phyloP scores from a whole-genome alignment of 768 basidiomycete genomes.

The Tylopilus plumbeoviolaceoides region DNA sequence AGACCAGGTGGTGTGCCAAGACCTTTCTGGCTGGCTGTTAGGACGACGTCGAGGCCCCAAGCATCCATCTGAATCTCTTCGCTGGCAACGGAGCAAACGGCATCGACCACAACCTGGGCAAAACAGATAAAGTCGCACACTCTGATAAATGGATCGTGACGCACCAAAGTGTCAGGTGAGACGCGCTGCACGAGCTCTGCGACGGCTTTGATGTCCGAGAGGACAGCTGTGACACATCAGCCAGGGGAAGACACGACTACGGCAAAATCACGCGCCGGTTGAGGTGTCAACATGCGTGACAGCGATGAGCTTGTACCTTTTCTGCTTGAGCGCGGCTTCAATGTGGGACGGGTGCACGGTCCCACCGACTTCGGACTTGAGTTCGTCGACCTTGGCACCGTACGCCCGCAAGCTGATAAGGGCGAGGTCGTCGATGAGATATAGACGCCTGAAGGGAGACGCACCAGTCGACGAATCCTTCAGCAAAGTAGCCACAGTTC shows the following conservation, averaged over 20 bases:
- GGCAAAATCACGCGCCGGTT: conserved; percentile 44
- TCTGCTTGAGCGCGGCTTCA: conserved; percentile 64
- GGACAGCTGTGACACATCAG: conserved; percentile 51
- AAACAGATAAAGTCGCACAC: neutral
- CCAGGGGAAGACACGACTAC: neutral
- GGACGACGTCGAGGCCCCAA: conserved; percentile 88
- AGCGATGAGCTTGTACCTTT: conserved; percentile 85
- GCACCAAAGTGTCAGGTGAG: conserved; percentile 82
- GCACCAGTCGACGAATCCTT: conserved; percentile 85
- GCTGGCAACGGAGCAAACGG: conserved; percentile 94
- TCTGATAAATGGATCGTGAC: conserved; percentile 7
- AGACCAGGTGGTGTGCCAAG: conserved; percentile 92
- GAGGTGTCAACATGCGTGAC: conserved; percentile 97
- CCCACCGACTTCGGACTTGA: conserved; percentile 82
- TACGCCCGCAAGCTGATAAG: conserved; percentile 70
- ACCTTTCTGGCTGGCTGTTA: conserved; percentile 88
- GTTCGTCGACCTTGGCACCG: conserved; percentile 80
- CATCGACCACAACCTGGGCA: conserved; percentile 74
- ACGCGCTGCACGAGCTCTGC: conserved; percentile 66
- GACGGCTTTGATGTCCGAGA: conserved; percentile 79
- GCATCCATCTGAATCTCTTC: conserved; percentile 94
- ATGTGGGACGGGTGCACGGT: conserved; percentile 58
- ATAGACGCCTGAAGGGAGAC: neutral
- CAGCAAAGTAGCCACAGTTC: conserved; percentile 92
- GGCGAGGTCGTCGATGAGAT: neutral